Evolutionary conservation across 2,329 filamentous ascomycete genomes (phyloP), one percentile per base, ranked within the genome.

Genomic region (Curvularia lunata): DNA sequence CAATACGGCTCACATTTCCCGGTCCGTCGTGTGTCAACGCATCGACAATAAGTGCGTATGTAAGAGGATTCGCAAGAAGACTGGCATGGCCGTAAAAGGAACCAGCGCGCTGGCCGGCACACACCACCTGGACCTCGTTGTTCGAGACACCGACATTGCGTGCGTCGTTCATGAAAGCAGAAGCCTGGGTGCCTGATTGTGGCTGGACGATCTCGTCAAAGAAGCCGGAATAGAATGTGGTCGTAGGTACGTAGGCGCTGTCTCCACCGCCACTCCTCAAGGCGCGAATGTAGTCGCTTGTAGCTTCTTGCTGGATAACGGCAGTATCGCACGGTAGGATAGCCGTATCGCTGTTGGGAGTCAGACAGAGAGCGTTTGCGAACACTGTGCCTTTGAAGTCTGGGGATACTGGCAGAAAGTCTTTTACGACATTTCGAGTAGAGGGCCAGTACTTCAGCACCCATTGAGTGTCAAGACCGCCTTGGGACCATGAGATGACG

Each of bases 371-470:
- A 0, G 18, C 53, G 45, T 78, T 73, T 18, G 76, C 78, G 1
- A 79, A 54, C 1, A 76, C 49, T 0, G 82, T 83, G 45, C 83
- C 83, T 52, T 80, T 78, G 65, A 84, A 86, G 63, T 85, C 84
- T 5, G 83, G 78, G 9, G 79, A 81, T 46, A 86, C 76, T 43
- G 81, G 78, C 40, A 87, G 76, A 67, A 84, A 80, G 66, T 86
- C 80, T n/a, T 75, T 76, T 1, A 82, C 77, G 0, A 75, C 71
- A 2, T 59, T 61, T 4, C 80, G 78, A 1, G 81, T 83, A 1
- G 80, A 83, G 0, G 83, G 83, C 81, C 82, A 86, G 75, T 84
- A 86, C 61, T 85, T 85, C 61, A 84, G 74, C 0, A 81, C 83
- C 85, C 84, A 86, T 67, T 87, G 85, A 0, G 80, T 75, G 56